Conservation (phyloP, 768 basidiomycete genomes). For the Dioszegia hungarica region DNA sequence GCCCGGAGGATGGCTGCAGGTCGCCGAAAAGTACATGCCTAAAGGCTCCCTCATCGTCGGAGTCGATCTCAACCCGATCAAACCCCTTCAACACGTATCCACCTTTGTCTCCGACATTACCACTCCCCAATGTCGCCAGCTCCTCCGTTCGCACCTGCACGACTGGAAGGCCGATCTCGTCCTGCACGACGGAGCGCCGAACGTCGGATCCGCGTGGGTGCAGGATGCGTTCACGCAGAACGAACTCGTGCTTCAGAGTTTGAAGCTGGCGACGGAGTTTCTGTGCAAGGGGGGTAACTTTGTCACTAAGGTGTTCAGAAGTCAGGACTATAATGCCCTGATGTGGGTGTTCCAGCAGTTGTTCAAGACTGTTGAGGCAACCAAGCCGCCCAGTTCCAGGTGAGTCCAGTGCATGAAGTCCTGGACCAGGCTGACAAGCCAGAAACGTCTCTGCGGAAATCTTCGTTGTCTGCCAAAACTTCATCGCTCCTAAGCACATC, state of each 20-base stretch:
- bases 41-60: constrained; percentile 86
- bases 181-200: constrained; percentile 97
- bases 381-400: constrained; percentile 96
- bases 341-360: constrained; percentile 98
- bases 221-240: constrained; percentile 97
- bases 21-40: constrained; percentile 96
- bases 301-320: constrained; percentile 97
- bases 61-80: constrained; percentile 93
- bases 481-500: constrained; percentile 87
- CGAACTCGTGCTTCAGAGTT: constrained; percentile 89
- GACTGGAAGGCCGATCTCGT: constrained; percentile 99
- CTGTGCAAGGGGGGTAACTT: constrained; percentile 88
- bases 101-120: constrained; percentile 95
- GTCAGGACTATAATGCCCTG: constrained; percentile 95
- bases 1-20: constrained; percentile 98
- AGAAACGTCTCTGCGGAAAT: constrained; percentile 99
- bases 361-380: constrained; percentile 94
- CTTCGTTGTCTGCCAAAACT: constrained; percentile 95
- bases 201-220: constrained; percentile 98
- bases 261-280: constrained; percentile 94
- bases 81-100: constrained; percentile 84
- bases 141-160: constrained; percentile 80
- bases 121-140: constrained; percentile 78
- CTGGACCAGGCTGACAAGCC: neutral
- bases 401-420: constrained; percentile 49